Base-by-base conservation (phyloP, 306 rosid genomes). In the Hylodesmum podocarpum region DNA sequence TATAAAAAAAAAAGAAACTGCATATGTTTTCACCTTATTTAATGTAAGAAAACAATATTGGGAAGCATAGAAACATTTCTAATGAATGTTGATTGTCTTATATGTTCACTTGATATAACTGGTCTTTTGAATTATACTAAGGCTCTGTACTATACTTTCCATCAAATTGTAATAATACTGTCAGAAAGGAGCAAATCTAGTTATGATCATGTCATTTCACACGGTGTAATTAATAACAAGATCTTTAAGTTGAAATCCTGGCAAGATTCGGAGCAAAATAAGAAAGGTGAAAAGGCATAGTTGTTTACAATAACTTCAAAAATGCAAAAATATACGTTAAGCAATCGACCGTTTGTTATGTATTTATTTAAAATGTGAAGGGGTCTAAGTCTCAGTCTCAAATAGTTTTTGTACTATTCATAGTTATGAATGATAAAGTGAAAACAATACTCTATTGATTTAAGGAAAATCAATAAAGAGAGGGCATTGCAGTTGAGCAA, bases 11-110 rank as follows among this genome's bases (percentile, higher is more conserved):
- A 4, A 51, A 69, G 37, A 75, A 61, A 34, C 70, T 28, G 51
- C 66, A 18, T 77, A 73, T 72, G 76, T 28, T 64, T 22, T 65
- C 28, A 44, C 12, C 12, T 64, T 80, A 58, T 72, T 81, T 81
- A 84, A 76, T 77, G 64, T 9, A 66, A 84, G 79, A 65, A 87
- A 82, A 75, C 85, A 87, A 63, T 88, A 89, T 88, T 76, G 88
- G 93, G 89, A 81, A 80, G 83, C 88, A 84, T n/a, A 41, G 76
- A 80, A 79, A 66, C 89, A 78, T 63, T 74, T 84, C 77, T 37
- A 71, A 76, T 79, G 88, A 77, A 84, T 72, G 79, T 25, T 72
- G 18, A 70, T 86, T 87, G 93, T 88, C 89, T 31, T 68, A n/a
- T 68, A 43, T 69, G 76, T 73, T 84, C 84, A 70, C 70, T 50